These are phyloP conservation scores for Trichosporon sp. DNA, from an alignment of 1,284 basidiomycete genomes.

Conservation along the genomic window DNA sequence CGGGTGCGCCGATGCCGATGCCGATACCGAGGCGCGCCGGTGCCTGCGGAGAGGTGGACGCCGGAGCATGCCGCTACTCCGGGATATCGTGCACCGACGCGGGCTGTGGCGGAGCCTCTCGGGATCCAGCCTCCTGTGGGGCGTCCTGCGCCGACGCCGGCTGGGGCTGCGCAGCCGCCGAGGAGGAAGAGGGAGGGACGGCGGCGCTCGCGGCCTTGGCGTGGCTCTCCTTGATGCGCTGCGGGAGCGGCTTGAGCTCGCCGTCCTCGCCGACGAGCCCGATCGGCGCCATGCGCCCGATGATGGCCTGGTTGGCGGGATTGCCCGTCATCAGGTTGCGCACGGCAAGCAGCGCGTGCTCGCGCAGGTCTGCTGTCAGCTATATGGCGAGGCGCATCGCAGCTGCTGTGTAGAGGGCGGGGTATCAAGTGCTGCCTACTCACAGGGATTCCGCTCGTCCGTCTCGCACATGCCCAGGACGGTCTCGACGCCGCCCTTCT, in stretches of 20 bases:
- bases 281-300: conserved; percentile 64
- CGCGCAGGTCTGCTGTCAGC: conserved; percentile 64
- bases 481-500: conserved; percentile 66
- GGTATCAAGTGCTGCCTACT: too few species aligned
- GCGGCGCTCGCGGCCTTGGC: background rate
- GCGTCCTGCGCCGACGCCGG: background rate
- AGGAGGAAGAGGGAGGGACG: background rate
- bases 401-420: too few species aligned
- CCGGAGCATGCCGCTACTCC: too few species aligned
- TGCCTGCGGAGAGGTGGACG: too few species aligned
- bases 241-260: conserved; percentile 53
- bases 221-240: conserved; percentile 35
- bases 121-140: background rate
- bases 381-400: too few species aligned
- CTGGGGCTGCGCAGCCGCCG: background rate
- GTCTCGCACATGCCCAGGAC: conserved; percentile 80
- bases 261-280: conserved; percentile 57
- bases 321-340: conserved; percentile 72
- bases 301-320: conserved; percentile 68
- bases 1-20: too few species aligned
- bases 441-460: conserved; percentile 85
- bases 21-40: too few species aligned
- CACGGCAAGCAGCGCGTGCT: conserved; percentile 80
- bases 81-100: too few species aligned
- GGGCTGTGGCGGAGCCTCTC: background rate